Percentiles rank a stretch among this genome's conserved stretches.
phyloP scores from a whole-genome alignment of 139 green algal species.

The Chlamydomonas incerta region DNA sequence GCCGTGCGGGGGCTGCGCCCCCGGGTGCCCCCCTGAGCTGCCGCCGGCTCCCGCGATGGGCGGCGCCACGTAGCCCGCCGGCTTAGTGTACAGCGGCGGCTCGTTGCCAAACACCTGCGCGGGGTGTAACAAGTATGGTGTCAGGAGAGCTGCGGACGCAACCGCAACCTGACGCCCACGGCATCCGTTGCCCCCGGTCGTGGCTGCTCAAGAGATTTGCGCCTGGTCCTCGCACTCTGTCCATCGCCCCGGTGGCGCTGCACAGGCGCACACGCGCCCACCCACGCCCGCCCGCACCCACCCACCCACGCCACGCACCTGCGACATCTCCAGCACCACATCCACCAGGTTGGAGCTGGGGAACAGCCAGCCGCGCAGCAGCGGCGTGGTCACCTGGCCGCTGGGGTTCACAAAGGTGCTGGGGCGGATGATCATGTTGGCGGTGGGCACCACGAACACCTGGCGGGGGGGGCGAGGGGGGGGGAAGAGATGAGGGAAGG shows the following conservation, averaged over 20 bases:
- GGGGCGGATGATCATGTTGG: conserved; percentile 92
- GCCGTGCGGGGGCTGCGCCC: not conserved
- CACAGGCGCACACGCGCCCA: too few species aligned
- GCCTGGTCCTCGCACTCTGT: too few species aligned
- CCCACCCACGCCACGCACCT: not conserved
- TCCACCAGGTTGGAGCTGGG: conserved; percentile 52
- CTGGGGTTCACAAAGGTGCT: conserved; percentile 84
- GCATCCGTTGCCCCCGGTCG: too few species aligned
- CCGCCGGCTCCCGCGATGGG: not conserved
- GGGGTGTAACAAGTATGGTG: too few species aligned
- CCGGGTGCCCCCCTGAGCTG: not conserved
- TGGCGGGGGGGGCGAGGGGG: not conserved
- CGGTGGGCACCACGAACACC: conserved; percentile 86
- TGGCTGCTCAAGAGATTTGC: too few species aligned
- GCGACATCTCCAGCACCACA: conserved; percentile 45
- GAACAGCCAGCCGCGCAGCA: conserved; percentile 36
- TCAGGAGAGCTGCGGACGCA: too few species aligned
- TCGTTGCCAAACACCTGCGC: conserved; percentile 86
- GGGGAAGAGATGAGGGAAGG: too few species aligned
- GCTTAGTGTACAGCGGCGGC: conserved; percentile 87
- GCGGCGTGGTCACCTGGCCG: conserved; percentile 54
- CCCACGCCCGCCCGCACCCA: conserved; percentile 54
- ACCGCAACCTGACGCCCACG: too few species aligned
- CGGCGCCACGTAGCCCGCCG: conserved; percentile 49
- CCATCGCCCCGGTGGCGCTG: too few species aligned